A percentile compares a stretch with the other conserved stretches of the same genome.
phyloP scores from a whole-genome alignment of 179 eudicot species.

The Gypsophila paniculata region DNA sequence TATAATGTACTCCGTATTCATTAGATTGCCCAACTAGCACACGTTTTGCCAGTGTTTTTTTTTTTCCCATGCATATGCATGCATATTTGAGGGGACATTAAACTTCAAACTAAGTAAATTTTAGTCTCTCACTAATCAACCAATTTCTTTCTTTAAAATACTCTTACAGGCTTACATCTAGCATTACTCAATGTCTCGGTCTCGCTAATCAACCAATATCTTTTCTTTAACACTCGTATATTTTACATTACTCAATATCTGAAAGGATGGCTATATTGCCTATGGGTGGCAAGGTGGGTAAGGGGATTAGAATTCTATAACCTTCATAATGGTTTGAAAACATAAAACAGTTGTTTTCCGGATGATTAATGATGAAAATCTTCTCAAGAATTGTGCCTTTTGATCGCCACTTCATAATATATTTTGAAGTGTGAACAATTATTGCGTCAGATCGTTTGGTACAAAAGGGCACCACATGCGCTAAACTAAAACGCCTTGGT shows the following conservation, averaged over 20 bases:
- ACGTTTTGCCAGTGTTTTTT: neutral
- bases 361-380: neutral
- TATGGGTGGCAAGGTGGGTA: neutral
- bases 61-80: too few relatives aligned
- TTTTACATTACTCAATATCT: neutral
- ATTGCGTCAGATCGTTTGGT: neutral
- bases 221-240: neutral
- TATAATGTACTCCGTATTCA: too few relatives aligned
- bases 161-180: too few relatives aligned
- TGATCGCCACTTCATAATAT: neutral
- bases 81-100: neutral
- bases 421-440: neutral
- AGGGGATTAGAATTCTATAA: neutral
- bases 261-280: neutral
- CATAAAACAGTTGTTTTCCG: neutral
- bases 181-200: too few relatives aligned
- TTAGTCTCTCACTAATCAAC: neutral
- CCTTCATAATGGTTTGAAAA: neutral
- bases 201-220: slow-evolving; percentile 1
- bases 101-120: neutral
- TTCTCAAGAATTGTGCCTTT: neutral
- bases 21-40: neutral
- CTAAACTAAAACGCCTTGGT: too few relatives aligned
- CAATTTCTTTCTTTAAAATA: too few relatives aligned
- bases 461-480: too few relatives aligned